These are phyloP conservation scores for Oxytropis ochrocephala DNA, from an alignment of 306 rosid species.

Conservation along the genomic window DNA sequence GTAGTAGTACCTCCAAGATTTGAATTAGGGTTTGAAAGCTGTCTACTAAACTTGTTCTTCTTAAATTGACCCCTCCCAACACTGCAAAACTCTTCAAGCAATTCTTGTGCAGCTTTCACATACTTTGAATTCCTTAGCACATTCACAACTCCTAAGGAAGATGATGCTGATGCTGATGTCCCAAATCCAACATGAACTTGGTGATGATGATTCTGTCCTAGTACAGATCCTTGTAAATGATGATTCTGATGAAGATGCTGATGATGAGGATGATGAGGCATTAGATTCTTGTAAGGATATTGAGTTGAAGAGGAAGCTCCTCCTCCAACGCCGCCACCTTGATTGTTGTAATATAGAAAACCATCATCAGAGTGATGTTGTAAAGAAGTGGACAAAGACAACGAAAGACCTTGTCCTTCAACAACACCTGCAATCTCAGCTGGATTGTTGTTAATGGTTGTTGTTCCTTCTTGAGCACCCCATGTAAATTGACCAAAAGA, in stretches of 20 bases:
- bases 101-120: conserved; percentile 66
- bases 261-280: background rate
- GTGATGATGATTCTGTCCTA: conserved; percentile 31
- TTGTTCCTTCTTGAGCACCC: conserved; percentile 29
- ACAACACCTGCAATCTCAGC: conserved; percentile 35
- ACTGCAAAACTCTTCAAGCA: conserved; percentile 80
- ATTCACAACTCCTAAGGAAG: conserved; percentile 53
- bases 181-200: conserved; percentile 49
- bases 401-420: conserved; percentile 66
- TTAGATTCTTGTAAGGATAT: conserved; percentile 34
- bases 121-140: conserved; percentile 68
- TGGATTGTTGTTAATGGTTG: background rate
- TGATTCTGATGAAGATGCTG: background rate
- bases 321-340: background rate
- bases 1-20: conserved; percentile 30
- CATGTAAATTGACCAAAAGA: conserved; percentile 66
- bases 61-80: conserved; percentile 81
- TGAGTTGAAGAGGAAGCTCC: conserved; percentile 32
- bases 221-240: conserved; percentile 32
- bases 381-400: conserved; percentile 53
- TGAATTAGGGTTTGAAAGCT: conserved; percentile 66
- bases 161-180: conserved; percentile 11
- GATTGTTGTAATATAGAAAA: conserved; percentile 41
- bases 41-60: conserved; percentile 54
- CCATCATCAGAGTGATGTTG: conserved; percentile 54